Conservation (phyloP, 1,284 basidiomycete genomes). For the Ceratobasidium sp. region DNA sequence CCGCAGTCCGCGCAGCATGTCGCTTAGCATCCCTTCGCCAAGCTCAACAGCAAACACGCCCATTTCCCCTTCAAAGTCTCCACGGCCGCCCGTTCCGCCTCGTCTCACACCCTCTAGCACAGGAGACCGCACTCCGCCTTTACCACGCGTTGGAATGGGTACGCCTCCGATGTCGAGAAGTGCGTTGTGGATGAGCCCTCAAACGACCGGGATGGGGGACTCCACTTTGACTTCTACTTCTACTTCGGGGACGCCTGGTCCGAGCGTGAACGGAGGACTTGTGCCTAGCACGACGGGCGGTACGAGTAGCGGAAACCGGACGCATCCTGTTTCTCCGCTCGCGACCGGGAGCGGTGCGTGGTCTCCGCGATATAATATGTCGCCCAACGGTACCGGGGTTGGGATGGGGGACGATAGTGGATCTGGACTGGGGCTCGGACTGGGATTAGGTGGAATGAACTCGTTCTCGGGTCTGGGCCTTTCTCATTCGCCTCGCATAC, state of each 20-base stretch:
- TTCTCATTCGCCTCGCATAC: background rate
- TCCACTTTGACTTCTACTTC: background rate
- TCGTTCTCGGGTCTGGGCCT: background rate
- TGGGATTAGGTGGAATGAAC: background rate
- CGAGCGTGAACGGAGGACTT: conserved; percentile 1
- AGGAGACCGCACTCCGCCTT: conserved; percentile 7
- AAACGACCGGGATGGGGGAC: conserved; percentile 1
- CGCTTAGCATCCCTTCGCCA: conserved; percentile 12
- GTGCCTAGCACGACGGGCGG: conserved; percentile 13
- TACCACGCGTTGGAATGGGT: conserved; percentile 19
- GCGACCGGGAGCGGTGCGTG: conserved; percentile 27
- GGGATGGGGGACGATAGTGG: conserved; percentile 3
- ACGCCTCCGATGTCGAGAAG: conserved; percentile 36
- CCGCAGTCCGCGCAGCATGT: conserved; percentile 43
- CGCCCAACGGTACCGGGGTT: conserved; percentile 8
- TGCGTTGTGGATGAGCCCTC: conserved; percentile 29
- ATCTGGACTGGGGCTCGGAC: conserved; percentile 18
- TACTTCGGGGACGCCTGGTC: conserved; percentile 1
- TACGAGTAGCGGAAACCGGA: conserved; percentile 19
- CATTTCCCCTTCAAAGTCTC: conserved; percentile 6
- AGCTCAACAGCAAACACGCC: conserved; percentile 27
- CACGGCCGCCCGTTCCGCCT: conserved; percentile 28
- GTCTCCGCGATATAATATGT: conserved; percentile 15
- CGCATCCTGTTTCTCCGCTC: conserved; percentile 25
- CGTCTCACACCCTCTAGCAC: conserved; percentile 29